These are phyloP conservation scores for Cercophora newfieldiana DNA, from an alignment of 495 filamentous ascomycete species.

Conservation along the genomic window DNA sequence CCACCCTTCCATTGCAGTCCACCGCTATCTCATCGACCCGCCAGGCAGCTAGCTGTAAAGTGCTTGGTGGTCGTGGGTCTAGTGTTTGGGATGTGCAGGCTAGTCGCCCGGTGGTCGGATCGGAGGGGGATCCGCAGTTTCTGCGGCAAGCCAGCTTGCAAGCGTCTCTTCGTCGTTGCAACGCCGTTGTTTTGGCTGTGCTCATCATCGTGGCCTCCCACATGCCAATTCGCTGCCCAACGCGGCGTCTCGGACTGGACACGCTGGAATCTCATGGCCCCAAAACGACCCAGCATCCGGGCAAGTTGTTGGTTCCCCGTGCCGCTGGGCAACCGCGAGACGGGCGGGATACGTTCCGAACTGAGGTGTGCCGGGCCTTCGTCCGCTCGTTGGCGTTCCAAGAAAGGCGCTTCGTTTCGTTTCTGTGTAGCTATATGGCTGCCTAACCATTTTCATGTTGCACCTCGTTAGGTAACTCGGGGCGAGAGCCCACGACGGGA, in stretches of 20 bases:
- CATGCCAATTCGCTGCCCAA: slow-evolving; percentile 4
- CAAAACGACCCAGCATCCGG: neutral
- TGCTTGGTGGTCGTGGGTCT: neutral
- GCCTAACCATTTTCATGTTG: neutral
- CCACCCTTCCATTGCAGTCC: neutral
- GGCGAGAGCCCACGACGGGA: neutral
- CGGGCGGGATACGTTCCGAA: neutral
- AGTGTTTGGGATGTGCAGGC: neutral
- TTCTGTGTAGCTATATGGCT: neutral
- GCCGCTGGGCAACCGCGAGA: neutral
- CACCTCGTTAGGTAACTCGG: slow-evolving; percentile 5
- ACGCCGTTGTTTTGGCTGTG: slow-evolving; percentile 16
- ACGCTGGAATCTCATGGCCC: neutral
- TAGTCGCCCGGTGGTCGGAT: neutral
- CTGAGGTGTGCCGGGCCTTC: neutral
- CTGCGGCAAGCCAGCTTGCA: neutral
- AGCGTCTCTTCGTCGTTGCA: slow-evolving; percentile 1
- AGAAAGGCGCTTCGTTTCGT: neutral
- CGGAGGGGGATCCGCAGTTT: neutral
- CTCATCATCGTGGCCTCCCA: slow-evolving; percentile 6
- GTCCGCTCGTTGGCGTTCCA: neutral
- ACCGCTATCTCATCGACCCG: neutral
- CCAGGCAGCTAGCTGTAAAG: neutral
- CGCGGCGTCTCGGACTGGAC: neutral
- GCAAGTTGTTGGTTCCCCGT: neutral